Conservation (phyloP, 805 yeast species). For the Sugiyamaella boreocaroliniensis region DNA sequence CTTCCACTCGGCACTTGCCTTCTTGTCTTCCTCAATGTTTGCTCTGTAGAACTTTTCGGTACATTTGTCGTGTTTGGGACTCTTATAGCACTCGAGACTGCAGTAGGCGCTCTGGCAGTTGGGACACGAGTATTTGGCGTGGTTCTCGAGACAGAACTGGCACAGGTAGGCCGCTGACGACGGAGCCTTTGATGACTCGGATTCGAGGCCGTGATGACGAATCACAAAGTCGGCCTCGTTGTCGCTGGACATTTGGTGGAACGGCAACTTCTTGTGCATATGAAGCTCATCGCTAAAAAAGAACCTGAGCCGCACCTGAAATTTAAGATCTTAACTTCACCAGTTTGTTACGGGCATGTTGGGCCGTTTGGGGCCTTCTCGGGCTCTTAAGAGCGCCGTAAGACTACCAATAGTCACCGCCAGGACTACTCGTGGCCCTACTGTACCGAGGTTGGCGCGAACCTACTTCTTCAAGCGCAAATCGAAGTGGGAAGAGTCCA, state of each 20-base stretch:
- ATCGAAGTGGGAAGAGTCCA: background rate
- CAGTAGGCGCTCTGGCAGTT: constrained; percentile 17
- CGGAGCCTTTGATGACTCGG: background rate
- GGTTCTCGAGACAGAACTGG: constrained; percentile 3
- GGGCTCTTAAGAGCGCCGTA: background rate
- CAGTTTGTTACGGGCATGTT: no score
- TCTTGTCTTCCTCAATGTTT: constrained; percentile 10
- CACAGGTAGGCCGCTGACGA: constrained; percentile 3
- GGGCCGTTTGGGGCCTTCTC: no score
- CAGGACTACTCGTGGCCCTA: background rate
- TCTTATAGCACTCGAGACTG: constrained; percentile 16
- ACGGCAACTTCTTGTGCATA: no score
- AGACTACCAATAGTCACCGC: background rate
- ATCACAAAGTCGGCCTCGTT: background rate
- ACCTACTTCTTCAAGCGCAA: background rate
- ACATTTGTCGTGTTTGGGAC: constrained; percentile 14
- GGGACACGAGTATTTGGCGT: constrained; percentile 19
- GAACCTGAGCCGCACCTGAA: no score
- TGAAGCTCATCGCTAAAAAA: no score
- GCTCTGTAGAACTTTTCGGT: constrained; percentile 15
- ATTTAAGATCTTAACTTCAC: no score
- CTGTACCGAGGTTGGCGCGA: no score
- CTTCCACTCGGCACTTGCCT: background rate
- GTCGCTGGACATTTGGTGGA: no score
- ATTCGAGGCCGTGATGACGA: background rate